Conservation (phyloP, 176 grass and related monocot genomes). For the Leersia perrieri region DNA sequence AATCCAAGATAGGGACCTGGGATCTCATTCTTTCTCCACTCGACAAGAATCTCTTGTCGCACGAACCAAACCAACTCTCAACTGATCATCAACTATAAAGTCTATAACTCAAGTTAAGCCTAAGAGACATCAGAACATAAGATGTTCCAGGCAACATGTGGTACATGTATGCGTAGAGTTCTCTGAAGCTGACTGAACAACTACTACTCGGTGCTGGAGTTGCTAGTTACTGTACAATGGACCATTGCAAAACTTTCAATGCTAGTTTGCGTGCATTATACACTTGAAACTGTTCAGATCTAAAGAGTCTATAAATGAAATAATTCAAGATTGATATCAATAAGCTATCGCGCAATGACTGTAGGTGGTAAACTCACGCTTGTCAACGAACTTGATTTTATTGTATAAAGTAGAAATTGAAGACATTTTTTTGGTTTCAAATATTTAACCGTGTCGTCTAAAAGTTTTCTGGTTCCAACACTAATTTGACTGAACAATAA, state of each 20-base stretch:
- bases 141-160: neutral
- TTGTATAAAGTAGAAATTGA: no score
- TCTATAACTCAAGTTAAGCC: neutral
- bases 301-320: neutral
- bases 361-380: no score
- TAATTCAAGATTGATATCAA: no score
- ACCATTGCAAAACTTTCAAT: neutral
- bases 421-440: no score
- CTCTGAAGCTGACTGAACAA: neutral
- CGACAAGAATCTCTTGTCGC: neutral
- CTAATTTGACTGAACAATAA: no score
- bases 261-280: neutral
- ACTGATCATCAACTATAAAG: no score
- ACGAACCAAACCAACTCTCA: neutral
- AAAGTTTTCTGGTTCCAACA: no score
- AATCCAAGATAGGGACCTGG: constrained; percentile 18
- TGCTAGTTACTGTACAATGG: neutral
- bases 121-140: neutral
- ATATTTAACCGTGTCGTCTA: no score
- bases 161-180: neutral
- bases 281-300: neutral
- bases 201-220: neutral
- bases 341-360: no score
- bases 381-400: no score
- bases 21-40: constrained; percentile 37